Evolutionary conservation across 129 eudicot genomes (phyloP), one percentile per base, ranked within the genome.

Genomic region (Flaveria linearis): DNA sequence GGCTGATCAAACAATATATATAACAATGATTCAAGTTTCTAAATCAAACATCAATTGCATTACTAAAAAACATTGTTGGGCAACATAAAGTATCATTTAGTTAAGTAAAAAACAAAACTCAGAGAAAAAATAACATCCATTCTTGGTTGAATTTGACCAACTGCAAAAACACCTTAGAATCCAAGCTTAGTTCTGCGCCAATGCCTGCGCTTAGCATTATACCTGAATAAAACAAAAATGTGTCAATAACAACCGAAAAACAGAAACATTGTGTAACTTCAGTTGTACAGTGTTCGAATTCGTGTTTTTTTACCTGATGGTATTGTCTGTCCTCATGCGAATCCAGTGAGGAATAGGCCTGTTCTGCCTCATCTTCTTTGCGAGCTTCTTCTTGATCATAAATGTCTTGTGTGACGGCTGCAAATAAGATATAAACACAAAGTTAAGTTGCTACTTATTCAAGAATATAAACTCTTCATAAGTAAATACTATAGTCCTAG

Each of bases 171-270:
- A 66, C 50, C 87, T 84, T 73, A 92, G 84, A 92, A 92, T 16
- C 97, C 97, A 39, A 92, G 90, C 93, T 92, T 92, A 80, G 96
- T 92, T 28, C 96, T 86, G 75, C 96, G 93, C 97, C 97, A 92
- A 83, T 92, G 97, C 82, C 97, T 87, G 50, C 97, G 96, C 91
- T 92, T 92, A 1, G 96, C 96, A 42, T 92, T 92, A 78, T 92
- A 92, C 88, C 96, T 89, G 60, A 25, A 73, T 0, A 65, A 73
- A 47, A 74, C 5, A 5, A 49, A 78, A 26, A n/a, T 2, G 43
- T 5, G 55, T 18, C 33, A 51, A 9, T 5, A 78, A 74, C 28
- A 49, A 43, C 26, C 0, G 3, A 4, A 8, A 22, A n/a, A 9
- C 25, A 12, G 6, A 42, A 23, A n/a, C 7, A 9, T 25, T 9